Conservation (phyloP, 192 early-diverging fungal genomes). For the Coemansia sp. region DNA sequence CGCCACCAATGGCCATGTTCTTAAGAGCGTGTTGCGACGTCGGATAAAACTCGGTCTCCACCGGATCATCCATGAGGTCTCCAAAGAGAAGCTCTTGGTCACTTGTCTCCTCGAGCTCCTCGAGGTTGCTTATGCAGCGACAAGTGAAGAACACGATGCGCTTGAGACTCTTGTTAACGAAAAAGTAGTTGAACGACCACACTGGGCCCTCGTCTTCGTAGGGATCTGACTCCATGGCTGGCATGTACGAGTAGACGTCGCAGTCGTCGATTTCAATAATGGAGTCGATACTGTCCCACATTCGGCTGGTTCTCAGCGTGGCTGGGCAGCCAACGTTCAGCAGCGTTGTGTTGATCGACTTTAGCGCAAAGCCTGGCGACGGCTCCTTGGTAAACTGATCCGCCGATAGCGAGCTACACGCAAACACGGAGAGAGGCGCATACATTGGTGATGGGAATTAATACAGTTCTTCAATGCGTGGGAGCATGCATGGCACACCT, state of each 20-base stretch:
- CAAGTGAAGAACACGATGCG: slow-evolving; percentile 93
- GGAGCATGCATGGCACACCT: slow-evolving; percentile 4
- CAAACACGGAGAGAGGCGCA: background rate
- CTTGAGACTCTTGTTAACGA: slow-evolving; percentile 90
- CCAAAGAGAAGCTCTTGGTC: slow-evolving; percentile 52
- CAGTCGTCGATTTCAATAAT: slow-evolving; percentile 81
- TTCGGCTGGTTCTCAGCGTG: slow-evolving; percentile 49
- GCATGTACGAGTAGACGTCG: slow-evolving; percentile 91
- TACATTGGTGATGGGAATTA: background rate
- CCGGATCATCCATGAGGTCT: slow-evolving; percentile 42
- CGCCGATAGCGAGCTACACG: slow-evolving; percentile 56
- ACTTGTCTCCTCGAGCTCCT: slow-evolving; percentile 39
- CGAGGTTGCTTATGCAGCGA: slow-evolving; percentile 82
- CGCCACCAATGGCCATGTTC: slow-evolving; percentile 37
- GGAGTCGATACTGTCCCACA: slow-evolving; percentile 91
- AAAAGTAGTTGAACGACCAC: slow-evolving; percentile 98
- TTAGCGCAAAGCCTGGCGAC: slow-evolving; percentile 69
- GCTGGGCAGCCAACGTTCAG: slow-evolving; percentile 72
- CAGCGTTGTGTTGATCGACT: slow-evolving; percentile 85
- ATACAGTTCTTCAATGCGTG: background rate
- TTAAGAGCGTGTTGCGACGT: slow-evolving; percentile 38
- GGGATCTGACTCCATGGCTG: slow-evolving; percentile 87
- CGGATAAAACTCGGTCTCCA: slow-evolving; percentile 38
- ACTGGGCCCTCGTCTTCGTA: slow-evolving; percentile 88
- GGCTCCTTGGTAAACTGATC: slow-evolving; percentile 68